Evolutionary conservation across 257 asterid species (phyloP).

Genomic region (Echites panduratus): DNA sequence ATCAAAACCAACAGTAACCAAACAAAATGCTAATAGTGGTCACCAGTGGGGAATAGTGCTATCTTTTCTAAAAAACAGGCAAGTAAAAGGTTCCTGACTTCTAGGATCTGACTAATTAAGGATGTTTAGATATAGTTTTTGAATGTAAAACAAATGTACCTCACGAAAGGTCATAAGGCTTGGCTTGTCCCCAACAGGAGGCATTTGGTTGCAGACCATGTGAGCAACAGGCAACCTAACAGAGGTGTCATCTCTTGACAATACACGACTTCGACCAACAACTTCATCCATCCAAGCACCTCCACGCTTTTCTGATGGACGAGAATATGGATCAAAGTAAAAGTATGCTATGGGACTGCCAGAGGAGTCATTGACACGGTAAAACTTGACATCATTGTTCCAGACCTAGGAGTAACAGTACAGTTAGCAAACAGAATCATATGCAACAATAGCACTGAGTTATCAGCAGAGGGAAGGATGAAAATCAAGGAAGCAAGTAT

Average conservation of each 20-base stretch:
- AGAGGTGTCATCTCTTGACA: conserved; percentile 69
- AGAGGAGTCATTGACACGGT: conserved; percentile 67
- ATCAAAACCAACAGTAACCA: conserved; percentile 7
- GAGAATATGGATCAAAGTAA: conserved; percentile 96
- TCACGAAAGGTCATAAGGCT: conserved; percentile 98
- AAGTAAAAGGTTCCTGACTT: not conserved
- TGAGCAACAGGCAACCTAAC: conserved; percentile 94
- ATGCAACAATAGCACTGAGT: not conserved
- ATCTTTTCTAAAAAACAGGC: not conserved
- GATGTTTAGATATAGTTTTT: not conserved
- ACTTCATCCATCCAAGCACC: conserved; percentile 99
- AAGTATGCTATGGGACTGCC: conserved; percentile 84
- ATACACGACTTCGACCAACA: conserved; percentile 75
- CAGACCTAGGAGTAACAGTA: conserved; percentile 54
- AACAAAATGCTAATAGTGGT: conserved; percentile 7
- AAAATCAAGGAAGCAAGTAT: conserved; percentile 14
- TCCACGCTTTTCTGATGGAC: conserved; percentile 94
- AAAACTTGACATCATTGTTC: conserved; percentile 84
- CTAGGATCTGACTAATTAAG: not conserved
- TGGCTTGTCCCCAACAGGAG: conserved; percentile 98
- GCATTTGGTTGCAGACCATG: conserved; percentile 99
- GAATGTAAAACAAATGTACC: conserved; percentile 33
- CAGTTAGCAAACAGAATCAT: conserved; percentile 16
- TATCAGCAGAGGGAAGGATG: not conserved
- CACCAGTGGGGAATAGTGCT: not conserved